A percentile compares a stretch with the other conserved stretches of the same genome.
phyloP scores from a whole-genome alignment of 352 stramenopile genomes.

The Globisporangium solare region DNA sequence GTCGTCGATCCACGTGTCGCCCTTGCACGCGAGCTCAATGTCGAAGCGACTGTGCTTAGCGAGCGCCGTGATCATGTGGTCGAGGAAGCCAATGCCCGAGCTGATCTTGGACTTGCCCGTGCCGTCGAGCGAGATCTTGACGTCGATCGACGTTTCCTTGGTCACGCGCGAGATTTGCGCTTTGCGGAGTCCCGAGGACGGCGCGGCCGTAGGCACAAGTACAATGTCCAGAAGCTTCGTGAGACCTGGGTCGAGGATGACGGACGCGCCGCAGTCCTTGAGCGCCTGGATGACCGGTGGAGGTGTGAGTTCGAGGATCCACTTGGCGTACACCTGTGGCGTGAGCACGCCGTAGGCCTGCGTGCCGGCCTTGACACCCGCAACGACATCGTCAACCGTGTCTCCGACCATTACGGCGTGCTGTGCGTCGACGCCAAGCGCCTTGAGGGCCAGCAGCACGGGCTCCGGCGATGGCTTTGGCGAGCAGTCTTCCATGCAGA shows the following conservation, averaged over 20 bases:
- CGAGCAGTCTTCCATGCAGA: constrained; percentile 96
- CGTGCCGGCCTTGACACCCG: constrained; percentile 69
- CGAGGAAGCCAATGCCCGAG: constrained; percentile 90
- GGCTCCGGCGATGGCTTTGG: constrained; percentile 93
- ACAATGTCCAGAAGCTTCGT: constrained; percentile 83
- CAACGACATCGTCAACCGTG: constrained; percentile 94
- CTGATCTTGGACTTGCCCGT: constrained; percentile 81
- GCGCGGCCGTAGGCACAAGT: constrained; percentile 10
- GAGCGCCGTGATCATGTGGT: constrained; percentile 89
- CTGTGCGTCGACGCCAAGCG: constrained; percentile 66
- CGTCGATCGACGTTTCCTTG: constrained; percentile 94
- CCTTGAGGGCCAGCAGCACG: constrained; percentile 78
- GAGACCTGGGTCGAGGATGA: constrained; percentile 72
- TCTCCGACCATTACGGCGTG: constrained; percentile 93
- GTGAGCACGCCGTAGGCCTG: constrained; percentile 84
- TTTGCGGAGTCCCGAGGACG: constrained; percentile 16
- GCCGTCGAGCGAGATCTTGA: constrained; percentile 85
- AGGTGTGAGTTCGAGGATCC: constrained; percentile 56
- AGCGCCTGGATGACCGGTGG: constrained; percentile 47
- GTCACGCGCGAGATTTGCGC: constrained; percentile 76
- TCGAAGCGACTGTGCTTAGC: constrained; percentile 90
- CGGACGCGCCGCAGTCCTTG: constrained; percentile 43
- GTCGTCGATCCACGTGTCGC: constrained; percentile 96
- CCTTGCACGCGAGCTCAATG: constrained; percentile 85
- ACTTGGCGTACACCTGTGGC: constrained; percentile 77